Evolutionary conservation across 768 basidiomycete genomes (phyloP).

Genomic region (Pleurotus cornucopiae): DNA sequence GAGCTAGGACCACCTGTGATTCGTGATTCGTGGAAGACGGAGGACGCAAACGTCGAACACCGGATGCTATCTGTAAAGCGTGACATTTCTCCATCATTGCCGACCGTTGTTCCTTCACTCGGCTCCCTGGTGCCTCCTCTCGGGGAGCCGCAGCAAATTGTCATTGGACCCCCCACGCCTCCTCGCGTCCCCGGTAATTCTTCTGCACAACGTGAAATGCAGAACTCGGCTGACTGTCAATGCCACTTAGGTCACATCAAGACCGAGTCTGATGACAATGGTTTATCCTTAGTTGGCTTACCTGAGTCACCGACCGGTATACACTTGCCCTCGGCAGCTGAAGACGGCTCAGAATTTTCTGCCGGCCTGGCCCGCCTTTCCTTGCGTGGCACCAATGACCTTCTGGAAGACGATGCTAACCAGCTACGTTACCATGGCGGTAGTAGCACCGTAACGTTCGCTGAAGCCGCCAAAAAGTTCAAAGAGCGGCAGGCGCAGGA

Average conservation of each 20-base stretch:
- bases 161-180: background rate
- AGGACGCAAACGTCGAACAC: slow-evolving; percentile 4
- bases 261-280: slow-evolving; percentile 5
- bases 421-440: slow-evolving; percentile 58
- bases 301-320: background rate
- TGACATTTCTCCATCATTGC: slow-evolving; percentile 4
- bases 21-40: slow-evolving; percentile 60
- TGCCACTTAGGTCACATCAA: background rate
- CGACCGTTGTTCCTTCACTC: background rate
- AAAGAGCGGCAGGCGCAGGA: slow-evolving; percentile 48
- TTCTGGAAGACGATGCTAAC: slow-evolving; percentile 24
- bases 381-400: slow-evolving; percentile 1
- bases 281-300: background rate
- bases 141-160: background rate
- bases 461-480: slow-evolving; percentile 49
- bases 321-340: background rate
- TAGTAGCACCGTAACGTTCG: slow-evolving; percentile 52
- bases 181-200: background rate
- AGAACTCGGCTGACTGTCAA: background rate
- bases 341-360: background rate
- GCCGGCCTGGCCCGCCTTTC: background rate
- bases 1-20: slow-evolving; percentile 60
- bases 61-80: background rate
- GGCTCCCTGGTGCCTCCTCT: background rate
- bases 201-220: background rate